A percentile compares a stretch with the other conserved stretches of the same genome.
Evolutionary conservation across 2,329 filamentous ascomycete species (phyloP).

Genomic region (Alternaria novae-zelandiae): DNA sequence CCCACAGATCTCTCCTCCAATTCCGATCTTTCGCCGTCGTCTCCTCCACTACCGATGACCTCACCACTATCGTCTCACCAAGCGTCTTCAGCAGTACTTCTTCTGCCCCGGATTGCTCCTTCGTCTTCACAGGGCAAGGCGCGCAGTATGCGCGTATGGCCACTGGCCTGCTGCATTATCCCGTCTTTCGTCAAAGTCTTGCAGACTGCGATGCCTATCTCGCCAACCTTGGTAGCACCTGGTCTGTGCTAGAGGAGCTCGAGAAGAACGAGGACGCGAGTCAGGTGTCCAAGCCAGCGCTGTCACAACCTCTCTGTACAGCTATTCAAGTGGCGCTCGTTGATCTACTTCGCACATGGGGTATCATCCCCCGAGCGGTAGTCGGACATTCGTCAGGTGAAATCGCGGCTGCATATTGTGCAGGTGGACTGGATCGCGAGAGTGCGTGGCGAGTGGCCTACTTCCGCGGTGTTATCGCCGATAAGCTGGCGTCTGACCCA

Average conservation of each 20-base stretch:
- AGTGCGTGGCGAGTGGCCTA: conserved; percentile 11
- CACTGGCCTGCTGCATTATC: conserved; percentile 16
- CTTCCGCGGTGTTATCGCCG: conserved; percentile 12
- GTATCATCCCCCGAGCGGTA: conserved; percentile 13
- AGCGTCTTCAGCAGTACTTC: background rate
- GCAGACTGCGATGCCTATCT: background rate
- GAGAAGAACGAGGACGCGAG: conserved; percentile 8
- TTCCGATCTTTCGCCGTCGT: conserved; percentile 14
- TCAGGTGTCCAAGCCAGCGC: conserved; percentile 10
- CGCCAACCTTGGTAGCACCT: background rate
- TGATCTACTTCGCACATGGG: conserved; percentile 12
- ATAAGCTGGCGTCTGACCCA: background rate
- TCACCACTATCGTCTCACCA: background rate
- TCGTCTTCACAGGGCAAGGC: conserved; percentile 41
- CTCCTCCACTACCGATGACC: background rate
- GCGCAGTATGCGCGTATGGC: conserved; percentile 38
- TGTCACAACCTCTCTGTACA: conserved; percentile 10
- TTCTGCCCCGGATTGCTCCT: conserved; percentile 5
- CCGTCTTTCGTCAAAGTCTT: conserved; percentile 7
- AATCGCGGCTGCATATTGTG: conserved; percentile 27
- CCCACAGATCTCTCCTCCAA: conserved; percentile 22
- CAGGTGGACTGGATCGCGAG: background rate
- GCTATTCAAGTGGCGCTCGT: conserved; percentile 6
- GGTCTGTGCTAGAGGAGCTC: conserved; percentile 28
- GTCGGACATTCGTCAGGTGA: conserved; percentile 32